Base-by-base conservation (phyloP, 1,139 yeast species). In the Scheffersomyces illinoinensis region DNA sequence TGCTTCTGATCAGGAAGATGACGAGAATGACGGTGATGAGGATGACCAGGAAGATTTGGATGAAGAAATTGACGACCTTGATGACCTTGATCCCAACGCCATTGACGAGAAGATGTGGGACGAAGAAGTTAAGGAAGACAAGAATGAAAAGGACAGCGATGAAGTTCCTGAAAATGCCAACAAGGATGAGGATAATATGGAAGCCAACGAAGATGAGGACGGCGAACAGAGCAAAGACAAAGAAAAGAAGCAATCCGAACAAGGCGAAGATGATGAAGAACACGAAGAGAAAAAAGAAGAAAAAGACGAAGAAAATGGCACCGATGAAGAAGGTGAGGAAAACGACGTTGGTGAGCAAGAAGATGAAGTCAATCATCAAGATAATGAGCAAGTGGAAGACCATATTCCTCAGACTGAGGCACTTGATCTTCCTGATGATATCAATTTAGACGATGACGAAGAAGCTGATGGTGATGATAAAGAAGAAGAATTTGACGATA, bases 31-130 rank as follows among this genome's bases (percentile, higher is more conserved):
- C 4, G 85, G 82, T 1, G 82, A 83, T 1, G 76, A 82, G 4
- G 80, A 77, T 12, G 85, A 81, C 0, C 83, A 84, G 2, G 87
- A 87, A 58, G 91, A 88, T 1, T 71, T 93, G 61, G 98, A 93
- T 67, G 98, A 95, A 66, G 96, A 93, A 69, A 83, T 93, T 57
- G 98, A 96, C 64, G 92, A 93, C 67, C 79, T 93, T 51, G 97
- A 93, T 71, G 96, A 92, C 58, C 80, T 90, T 60, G 98, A 95
- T 79, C 97, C 97, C 1, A 91, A 93, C 73, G 97, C 97, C 5
- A 86, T 95, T 55, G 99, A 96, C 72, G 99, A 96, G 67, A 95
- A 95, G 77, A 91, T 95, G 97, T 95, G 99, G 99, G 96, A 95
- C 68, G 98, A 93, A 69, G 93, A 93, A 71, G 90, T 90, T 17